Conservation (phyloP, 2,329 filamentous ascomycete genomes). For the Pestalotiopsis fici region DNA sequence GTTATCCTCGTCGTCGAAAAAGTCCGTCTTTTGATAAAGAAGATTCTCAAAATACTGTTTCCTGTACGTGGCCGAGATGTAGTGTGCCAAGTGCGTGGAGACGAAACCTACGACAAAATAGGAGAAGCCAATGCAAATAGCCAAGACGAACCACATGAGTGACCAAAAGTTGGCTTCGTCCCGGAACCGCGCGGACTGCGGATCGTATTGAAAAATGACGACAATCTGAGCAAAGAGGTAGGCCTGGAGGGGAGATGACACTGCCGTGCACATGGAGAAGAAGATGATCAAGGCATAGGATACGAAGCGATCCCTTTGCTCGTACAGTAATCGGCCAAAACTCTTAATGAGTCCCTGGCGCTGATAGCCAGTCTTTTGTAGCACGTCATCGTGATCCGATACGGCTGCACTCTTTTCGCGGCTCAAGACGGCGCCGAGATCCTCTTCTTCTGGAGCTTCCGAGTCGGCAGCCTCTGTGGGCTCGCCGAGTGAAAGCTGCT, state of each 20-base stretch:
- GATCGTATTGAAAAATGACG: slow-evolving; percentile 44
- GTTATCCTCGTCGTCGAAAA: slow-evolving; percentile 63
- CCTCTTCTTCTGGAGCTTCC: slow-evolving; percentile 38
- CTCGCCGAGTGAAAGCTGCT: slow-evolving; percentile 57
- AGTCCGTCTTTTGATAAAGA: slow-evolving; percentile 59
- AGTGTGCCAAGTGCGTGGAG: slow-evolving; percentile 46
- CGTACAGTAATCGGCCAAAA: slow-evolving; percentile 58
- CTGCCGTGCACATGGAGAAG: slow-evolving; percentile 43
- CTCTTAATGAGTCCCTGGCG: slow-evolving; percentile 46
- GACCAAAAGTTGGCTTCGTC: slow-evolving; percentile 61
- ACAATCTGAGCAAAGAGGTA: slow-evolving; percentile 58
- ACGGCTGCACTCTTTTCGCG: slow-evolving; percentile 47
- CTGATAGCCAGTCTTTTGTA: slow-evolving; percentile 31
- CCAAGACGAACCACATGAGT: slow-evolving; percentile 65
- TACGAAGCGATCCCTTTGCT: slow-evolving; percentile 53
- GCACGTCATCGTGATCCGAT: slow-evolving; percentile 28
- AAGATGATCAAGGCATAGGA: slow-evolving; percentile 52
- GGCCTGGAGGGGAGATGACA: slow-evolving; percentile 51
- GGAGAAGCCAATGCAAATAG: slow-evolving; percentile 49
- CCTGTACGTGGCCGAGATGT: slow-evolving; percentile 55
- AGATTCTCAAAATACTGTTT: slow-evolving; percentile 63
- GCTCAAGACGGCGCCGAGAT: slow-evolving; percentile 37
- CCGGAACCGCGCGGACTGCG: slow-evolving; percentile 30
- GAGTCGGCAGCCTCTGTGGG: slow-evolving; percentile 37
- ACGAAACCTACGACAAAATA: slow-evolving; percentile 52